Evolutionary conservation across 345 rosid species (phyloP).

Genomic region (Cochlearia excelsa): DNA sequence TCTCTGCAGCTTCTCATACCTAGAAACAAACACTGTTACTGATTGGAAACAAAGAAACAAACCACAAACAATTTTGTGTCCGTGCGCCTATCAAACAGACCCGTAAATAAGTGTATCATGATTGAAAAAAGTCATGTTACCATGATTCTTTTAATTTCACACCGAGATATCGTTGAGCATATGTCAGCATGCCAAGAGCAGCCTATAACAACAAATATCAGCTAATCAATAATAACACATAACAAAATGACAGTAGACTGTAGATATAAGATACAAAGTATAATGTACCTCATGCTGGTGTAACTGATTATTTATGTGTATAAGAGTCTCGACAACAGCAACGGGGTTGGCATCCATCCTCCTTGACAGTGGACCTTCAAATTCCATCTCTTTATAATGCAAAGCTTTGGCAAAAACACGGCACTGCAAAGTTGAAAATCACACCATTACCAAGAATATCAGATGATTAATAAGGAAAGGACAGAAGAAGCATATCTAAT

Average conservation of each 20-base stretch:
- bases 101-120: constrained; percentile 17
- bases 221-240: constrained; percentile 25
- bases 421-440: constrained; percentile 45
- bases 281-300: constrained; percentile 86
- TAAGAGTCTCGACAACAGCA: constrained; percentile 95
- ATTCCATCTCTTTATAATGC: constrained; percentile 99
- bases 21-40: constrained; percentile 30
- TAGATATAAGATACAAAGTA: not conserved
- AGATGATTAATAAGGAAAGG: constrained; percentile 11
- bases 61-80: constrained; percentile 14
- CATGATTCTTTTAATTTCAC: constrained; percentile 98
- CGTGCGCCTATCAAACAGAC: constrained; percentile 12
- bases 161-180: constrained; percentile 83
- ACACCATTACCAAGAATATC: not conserved
- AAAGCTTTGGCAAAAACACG: constrained; percentile 98
- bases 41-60: constrained; percentile 17
- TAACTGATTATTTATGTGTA: constrained; percentile 96
- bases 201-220: constrained; percentile 48
- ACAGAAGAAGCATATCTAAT: constrained; percentile 15
- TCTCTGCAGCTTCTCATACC: constrained; percentile 98
- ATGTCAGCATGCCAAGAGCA: constrained; percentile 96
- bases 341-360: constrained; percentile 96
- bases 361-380: constrained; percentile 84
- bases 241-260: constrained; percentile 13
- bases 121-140: constrained; percentile 42